These are phyloP conservation scores for Corynascus novoguineensis DNA, from an alignment of 495 filamentous ascomycete species.

Conservation along the genomic window DNA sequence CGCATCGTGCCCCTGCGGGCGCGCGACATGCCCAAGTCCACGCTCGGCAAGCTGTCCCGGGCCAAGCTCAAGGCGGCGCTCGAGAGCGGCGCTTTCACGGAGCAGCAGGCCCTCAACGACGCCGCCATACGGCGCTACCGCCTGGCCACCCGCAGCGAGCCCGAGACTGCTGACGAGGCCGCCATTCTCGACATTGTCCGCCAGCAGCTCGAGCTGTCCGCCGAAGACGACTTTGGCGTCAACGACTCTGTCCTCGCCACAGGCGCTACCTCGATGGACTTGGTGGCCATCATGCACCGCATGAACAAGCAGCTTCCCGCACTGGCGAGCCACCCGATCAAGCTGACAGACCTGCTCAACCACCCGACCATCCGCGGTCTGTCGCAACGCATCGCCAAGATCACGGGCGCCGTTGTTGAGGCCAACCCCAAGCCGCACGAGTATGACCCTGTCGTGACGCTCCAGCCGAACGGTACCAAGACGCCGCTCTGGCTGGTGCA, in stretches of 20 bases:
- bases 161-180: slow-evolving; percentile 5
- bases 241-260: slow-evolving; percentile 37
- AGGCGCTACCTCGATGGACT: slow-evolving; percentile 43
- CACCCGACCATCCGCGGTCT: slow-evolving; percentile 29
- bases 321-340: slow-evolving; percentile 26
- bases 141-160: slow-evolving; percentile 6
- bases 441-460: slow-evolving; percentile 46
- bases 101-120: slow-evolving; percentile 9
- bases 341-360: slow-evolving; percentile 40
- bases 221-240: slow-evolving; percentile 20
- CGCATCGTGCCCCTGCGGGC: slow-evolving; percentile 4
- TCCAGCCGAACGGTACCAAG: slow-evolving; percentile 41
- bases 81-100: slow-evolving; percentile 28
- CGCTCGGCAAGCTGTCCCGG: slow-evolving; percentile 48
- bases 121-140: slow-evolving; percentile 13
- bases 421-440: slow-evolving; percentile 6
- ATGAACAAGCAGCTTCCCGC: slow-evolving; percentile 21
- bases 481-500: slow-evolving; percentile 54
- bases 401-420: slow-evolving; percentile 2
- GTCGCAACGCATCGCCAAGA: slow-evolving; percentile 2
- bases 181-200: slow-evolving; percentile 19
- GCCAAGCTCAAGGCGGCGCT: slow-evolving; percentile 34
- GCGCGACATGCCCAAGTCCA: slow-evolving; percentile 31
- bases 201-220: background rate
- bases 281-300: slow-evolving; percentile 20